Evolutionary conservation across 345 rosid species (phyloP).

Genomic region (Chamaenerion angustifolium): DNA sequence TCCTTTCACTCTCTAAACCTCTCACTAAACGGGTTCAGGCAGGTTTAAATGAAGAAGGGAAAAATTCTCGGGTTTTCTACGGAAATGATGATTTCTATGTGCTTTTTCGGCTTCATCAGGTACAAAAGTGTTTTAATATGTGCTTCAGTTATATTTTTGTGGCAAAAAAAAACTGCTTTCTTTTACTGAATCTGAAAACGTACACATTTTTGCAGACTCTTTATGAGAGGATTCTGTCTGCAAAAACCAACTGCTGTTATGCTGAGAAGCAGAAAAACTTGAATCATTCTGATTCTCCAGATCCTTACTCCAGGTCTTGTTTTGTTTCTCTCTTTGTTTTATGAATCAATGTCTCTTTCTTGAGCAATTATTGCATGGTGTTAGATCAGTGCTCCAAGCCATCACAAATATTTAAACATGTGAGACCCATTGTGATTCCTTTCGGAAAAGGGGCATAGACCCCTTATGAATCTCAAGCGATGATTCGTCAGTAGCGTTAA

Average conservation of each 20-base stretch:
- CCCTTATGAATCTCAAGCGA: too few species aligned
- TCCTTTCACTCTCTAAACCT: slow-evolving; percentile 60
- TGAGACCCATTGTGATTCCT: too few species aligned
- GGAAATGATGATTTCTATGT: slow-evolving; percentile 90
- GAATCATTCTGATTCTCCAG: slow-evolving; percentile 32
- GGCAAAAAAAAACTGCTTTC: background rate
- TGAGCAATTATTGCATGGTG: too few species aligned
- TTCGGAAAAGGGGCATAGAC: too few species aligned
- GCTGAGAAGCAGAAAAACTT: slow-evolving; percentile 40
- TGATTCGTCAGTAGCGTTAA: too few species aligned
- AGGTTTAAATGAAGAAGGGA: slow-evolving; percentile 29
- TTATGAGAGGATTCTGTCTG: slow-evolving; percentile 74
- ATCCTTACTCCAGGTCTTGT: slow-evolving; percentile 64
- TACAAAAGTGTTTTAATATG: slow-evolving; percentile 14
- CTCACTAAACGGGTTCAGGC: slow-evolving; percentile 57
- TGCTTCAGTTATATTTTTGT: slow-evolving; percentile 1
- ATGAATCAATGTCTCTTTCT: too few species aligned
- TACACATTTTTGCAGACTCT: slow-evolving; percentile 29
- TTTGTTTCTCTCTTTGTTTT: too few species aligned
- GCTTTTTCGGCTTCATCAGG: slow-evolving; percentile 89
- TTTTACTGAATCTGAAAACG: background rate
- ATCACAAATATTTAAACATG: too few species aligned
- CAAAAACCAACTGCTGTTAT: slow-evolving; percentile 44
- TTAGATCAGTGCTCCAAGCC: too few species aligned
- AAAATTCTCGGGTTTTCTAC: slow-evolving; percentile 51